These are phyloP conservation scores for Auriscalpium vulgare DNA, from an alignment of 768 basidiomycete genomes.

Conservation along the genomic window DNA sequence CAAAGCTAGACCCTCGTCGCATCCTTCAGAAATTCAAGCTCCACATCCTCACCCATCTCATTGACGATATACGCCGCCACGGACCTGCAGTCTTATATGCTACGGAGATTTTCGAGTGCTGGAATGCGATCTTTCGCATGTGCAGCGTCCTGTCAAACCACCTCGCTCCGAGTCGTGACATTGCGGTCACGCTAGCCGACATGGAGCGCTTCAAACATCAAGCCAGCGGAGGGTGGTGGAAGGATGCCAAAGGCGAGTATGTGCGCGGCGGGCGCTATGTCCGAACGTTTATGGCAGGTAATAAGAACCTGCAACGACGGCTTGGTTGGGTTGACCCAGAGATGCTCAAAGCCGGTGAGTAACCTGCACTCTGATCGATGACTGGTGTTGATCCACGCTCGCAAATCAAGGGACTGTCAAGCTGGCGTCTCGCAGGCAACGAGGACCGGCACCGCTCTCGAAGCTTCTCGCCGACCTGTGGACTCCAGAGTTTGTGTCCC, in stretches of 20 bases:
- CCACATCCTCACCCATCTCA: conserved; percentile 26
- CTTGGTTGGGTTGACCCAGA: background rate
- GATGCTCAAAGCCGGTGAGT: background rate
- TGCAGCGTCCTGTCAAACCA: conserved; percentile 33
- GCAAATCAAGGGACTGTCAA: too few relatives aligned
- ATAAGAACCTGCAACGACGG: background rate
- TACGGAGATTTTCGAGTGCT: conserved; percentile 31
- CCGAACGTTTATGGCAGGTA: background rate
- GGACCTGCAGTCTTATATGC: conserved; percentile 25
- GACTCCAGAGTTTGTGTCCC: too few relatives aligned
- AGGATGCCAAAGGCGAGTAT: background rate
- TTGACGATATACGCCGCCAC: conserved; percentile 22
- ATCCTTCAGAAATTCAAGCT: conserved; percentile 26
- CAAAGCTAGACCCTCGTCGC: conserved; percentile 18
- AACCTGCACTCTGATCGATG: too few relatives aligned
- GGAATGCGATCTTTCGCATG: conserved; percentile 31
- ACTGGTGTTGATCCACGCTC: too few relatives aligned
- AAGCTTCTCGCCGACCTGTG: too few relatives aligned
- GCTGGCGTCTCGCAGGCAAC: too few relatives aligned
- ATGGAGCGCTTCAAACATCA: conserved; percentile 25
- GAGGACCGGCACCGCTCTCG: too few relatives aligned
- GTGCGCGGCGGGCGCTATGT: background rate
- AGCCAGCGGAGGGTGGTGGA: conserved; percentile 23
- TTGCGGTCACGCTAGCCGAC: conserved; percentile 25
- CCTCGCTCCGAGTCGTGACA: conserved; percentile 33